Evolutionary conservation across 345 rosid species (phyloP).

Genomic region (Populus simonii): DNA sequence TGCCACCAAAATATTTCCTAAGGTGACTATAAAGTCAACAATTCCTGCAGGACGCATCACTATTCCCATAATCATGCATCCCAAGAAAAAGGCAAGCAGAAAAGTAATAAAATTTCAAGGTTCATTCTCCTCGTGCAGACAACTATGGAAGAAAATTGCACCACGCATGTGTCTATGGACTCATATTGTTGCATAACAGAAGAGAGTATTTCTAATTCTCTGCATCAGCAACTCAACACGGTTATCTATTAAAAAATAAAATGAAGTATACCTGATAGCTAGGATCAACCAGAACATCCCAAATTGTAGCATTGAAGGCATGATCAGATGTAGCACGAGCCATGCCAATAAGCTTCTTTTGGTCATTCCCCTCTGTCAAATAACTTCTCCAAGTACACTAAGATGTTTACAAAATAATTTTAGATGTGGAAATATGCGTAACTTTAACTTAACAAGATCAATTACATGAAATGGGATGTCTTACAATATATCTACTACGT

Average conservation of each 20-base stretch:
- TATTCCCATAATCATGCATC: no score
- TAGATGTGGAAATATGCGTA: slow-evolving; percentile 23
- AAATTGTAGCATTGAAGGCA: slow-evolving; percentile 94
- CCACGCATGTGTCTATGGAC: not conserved
- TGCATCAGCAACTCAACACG: not conserved
- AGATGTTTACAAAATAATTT: slow-evolving; percentile 69
- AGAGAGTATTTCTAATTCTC: not conserved
- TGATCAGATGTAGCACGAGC: slow-evolving; percentile 99
- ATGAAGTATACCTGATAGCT: slow-evolving; percentile 64
- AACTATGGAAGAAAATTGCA: not conserved
- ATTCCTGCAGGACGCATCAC: not conserved
- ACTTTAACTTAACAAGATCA: slow-evolving; percentile 13
- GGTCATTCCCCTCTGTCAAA: slow-evolving; percentile 79
- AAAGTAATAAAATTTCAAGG: not conserved
- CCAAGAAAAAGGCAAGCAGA: not conserved
- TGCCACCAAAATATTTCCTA: not conserved
- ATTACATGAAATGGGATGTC: slow-evolving; percentile 2
- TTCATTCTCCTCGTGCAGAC: not conserved
- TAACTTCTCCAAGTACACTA: slow-evolving; percentile 92
- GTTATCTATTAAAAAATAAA: not conserved
- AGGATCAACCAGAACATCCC: slow-evolving; percentile 99
- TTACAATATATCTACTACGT: slow-evolving; percentile 17
- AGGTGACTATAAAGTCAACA: not conserved
- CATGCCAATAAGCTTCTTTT: slow-evolving; percentile 84
- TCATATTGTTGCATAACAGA: not conserved